phyloP scores from a whole-genome alignment of 805 yeast species.

The Candida methanosorbosa region DNA sequence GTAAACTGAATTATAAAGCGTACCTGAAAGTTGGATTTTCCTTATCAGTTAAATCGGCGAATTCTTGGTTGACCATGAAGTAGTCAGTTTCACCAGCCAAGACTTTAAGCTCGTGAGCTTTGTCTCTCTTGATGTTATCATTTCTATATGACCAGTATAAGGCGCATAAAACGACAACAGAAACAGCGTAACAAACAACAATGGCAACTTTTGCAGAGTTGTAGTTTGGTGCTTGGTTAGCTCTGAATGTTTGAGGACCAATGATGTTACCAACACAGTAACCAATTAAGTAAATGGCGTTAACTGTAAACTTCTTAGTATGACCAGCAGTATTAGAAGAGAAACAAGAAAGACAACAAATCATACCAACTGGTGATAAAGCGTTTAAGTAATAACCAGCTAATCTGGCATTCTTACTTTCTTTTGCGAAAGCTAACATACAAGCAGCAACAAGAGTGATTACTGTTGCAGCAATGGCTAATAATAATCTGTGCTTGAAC shows the following conservation, averaged over 20 bases:
- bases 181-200: constrained; percentile 35
- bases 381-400: constrained; percentile 22
- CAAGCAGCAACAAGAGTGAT: constrained; percentile 21
- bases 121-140: constrained; percentile 6
- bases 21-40: constrained; percentile 50
- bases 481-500: constrained; percentile 23
- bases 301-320: constrained; percentile 59
- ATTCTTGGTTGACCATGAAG: constrained; percentile 15
- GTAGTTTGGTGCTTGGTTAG: constrained; percentile 48
- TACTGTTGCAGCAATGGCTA: constrained; percentile 17
- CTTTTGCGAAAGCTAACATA: constrained; percentile 20
- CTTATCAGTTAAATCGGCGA: constrained; percentile 33
- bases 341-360: constrained; percentile 14
- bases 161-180: background rate
- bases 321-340: constrained; percentile 43
- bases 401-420: constrained; percentile 16
- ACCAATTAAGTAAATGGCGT: constrained; percentile 51
- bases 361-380: constrained; percentile 21
- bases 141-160: constrained; percentile 11
- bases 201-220: constrained; percentile 46
- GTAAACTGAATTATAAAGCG: constrained; percentile 29
- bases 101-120: background rate
- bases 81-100: background rate
- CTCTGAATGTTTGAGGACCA: constrained; percentile 66
- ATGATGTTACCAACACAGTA: constrained; percentile 62